phyloP scores from a whole-genome alignment of 2,329 filamentous ascomycete species.

The Pseudogymnoascus sp. region DNA sequence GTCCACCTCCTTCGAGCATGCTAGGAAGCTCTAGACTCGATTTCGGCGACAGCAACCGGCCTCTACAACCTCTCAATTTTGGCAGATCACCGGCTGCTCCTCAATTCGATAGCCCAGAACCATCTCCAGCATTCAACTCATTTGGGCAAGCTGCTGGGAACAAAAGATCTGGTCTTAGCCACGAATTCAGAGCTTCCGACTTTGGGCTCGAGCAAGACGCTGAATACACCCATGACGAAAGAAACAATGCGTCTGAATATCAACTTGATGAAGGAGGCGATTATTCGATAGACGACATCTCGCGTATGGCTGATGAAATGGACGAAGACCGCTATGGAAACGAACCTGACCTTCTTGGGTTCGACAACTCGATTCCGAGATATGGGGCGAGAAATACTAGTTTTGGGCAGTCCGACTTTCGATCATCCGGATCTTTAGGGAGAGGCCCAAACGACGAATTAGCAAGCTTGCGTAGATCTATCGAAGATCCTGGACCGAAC shows the following conservation, averaged over 20 bases:
- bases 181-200: slow-evolving; percentile 29
- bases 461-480: neutral
- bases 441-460: neutral
- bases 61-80: slow-evolving; percentile 27
- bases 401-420: neutral
- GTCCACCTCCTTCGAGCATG: slow-evolving; percentile 40
- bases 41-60: slow-evolving; percentile 19
- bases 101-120: slow-evolving; percentile 18
- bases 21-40: slow-evolving; percentile 43
- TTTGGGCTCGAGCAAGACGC: slow-evolving; percentile 30
- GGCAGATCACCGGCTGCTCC: slow-evolving; percentile 22
- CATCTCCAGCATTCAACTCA: slow-evolving; percentile 16
- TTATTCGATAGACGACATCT: neutral
- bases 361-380: neutral
- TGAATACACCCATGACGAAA: slow-evolving; percentile 32
- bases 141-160: slow-evolving; percentile 14
- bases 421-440: neutral
- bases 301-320: slow-evolving; percentile 4
- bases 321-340: slow-evolving; percentile 4
- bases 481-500: neutral
- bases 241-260: slow-evolving; percentile 23
- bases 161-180: slow-evolving; percentile 44
- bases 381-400: neutral
- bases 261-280: neutral
- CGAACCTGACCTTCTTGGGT: neutral